These are phyloP conservation scores for Lentinus brumalis DNA, from an alignment of 768 basidiomycete genomes.

Conservation along the genomic window DNA sequence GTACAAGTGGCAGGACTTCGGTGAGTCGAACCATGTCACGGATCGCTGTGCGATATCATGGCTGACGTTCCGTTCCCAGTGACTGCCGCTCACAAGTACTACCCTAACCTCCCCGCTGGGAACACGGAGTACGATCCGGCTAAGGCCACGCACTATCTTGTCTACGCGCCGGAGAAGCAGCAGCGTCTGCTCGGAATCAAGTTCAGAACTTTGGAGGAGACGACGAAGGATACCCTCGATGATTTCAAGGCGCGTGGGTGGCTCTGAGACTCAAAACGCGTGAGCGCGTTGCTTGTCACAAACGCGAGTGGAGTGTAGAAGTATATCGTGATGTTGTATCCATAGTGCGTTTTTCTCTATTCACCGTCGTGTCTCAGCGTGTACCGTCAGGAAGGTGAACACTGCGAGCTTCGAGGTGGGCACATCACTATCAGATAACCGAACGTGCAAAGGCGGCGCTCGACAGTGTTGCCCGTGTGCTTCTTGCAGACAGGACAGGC, in stretches of 20 bases:
- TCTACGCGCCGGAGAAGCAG: neutral
- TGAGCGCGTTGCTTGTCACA: too few relatives aligned
- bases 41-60: too few relatives aligned
- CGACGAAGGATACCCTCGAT: conserved; percentile 21
- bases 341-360: too few relatives aligned
- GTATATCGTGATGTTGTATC: too few relatives aligned
- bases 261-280: neutral
- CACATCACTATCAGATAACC: too few relatives aligned
- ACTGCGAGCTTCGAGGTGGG: too few relatives aligned
- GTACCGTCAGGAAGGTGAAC: too few relatives aligned
- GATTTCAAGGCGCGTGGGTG: conserved; percentile 28
- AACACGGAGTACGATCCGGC: conserved; percentile 7
- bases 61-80: conserved; percentile 6
- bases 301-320: neutral
- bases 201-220: conserved; percentile 20
- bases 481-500: too few relatives aligned
- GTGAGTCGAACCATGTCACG: conserved; percentile 5
- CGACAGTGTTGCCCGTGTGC: too few relatives aligned
- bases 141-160: neutral
- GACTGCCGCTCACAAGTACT: conserved; percentile 11
- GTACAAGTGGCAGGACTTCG: conserved; percentile 26
- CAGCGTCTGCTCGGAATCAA: conserved; percentile 24
- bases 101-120: conserved; percentile 16
- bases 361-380: too few relatives aligned
- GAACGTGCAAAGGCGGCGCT: too few relatives aligned